These are phyloP conservation scores for Leccinum ochraceum DNA, from an alignment of 768 basidiomycete genomes.

Conservation along the genomic window DNA sequence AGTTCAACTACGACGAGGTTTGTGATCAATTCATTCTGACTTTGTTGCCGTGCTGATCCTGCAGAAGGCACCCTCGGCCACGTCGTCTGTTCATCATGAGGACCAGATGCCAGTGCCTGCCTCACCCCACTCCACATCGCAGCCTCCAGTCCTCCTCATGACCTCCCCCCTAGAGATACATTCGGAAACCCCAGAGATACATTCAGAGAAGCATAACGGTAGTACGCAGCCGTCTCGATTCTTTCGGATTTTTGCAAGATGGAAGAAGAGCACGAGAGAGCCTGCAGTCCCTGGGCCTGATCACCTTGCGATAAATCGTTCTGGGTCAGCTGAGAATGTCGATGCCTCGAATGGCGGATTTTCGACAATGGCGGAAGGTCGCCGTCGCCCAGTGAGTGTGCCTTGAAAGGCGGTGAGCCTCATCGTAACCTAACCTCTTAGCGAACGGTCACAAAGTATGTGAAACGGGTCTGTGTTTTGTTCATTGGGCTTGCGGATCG, in stretches of 20 bases:
- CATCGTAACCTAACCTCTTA: neutral
- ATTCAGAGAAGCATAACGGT: neutral
- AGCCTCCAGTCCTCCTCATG: neutral
- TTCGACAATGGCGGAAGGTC: neutral
- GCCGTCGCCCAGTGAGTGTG: neutral
- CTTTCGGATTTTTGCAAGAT: neutral
- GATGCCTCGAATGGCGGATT: neutral
- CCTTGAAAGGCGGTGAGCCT: no score
- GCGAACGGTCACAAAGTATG: neutral
- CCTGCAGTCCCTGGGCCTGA: neutral
- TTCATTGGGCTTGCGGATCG: neutral
- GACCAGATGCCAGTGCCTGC: neutral
- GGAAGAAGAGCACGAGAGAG: neutral
- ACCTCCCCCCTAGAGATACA: neutral
- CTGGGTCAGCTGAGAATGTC: neutral
- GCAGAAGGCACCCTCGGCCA: neutral
- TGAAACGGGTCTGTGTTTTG: neutral
- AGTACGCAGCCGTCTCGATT: neutral
- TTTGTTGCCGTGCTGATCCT: neutral
- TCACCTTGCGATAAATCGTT: neutral
- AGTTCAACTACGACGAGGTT: neutral
- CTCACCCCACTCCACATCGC: neutral
- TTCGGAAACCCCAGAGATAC: neutral
- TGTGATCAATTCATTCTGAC: neutral
- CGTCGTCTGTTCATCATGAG: neutral